Percentiles rank a stretch among this genome's conserved stretches.
These are phyloP conservation scores for Coccomyxa sp. DNA, from an alignment of 139 green algal genomes.

Conservation along the genomic window DNA sequence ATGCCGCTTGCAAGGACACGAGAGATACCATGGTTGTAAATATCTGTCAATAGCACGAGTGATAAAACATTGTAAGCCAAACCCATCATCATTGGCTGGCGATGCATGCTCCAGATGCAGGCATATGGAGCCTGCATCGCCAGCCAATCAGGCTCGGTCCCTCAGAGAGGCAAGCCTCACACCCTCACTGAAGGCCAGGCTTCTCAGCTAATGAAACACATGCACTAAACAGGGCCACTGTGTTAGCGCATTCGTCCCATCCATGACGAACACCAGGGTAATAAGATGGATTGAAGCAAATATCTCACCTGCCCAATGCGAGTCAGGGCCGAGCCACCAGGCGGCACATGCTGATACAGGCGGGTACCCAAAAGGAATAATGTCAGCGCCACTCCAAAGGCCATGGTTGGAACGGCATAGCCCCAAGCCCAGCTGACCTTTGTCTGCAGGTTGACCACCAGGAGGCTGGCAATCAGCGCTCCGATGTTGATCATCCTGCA, in stretches of 20 bases:
- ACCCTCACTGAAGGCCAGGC: neutral
- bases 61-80: no score
- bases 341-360: neutral
- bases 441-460: constrained; percentile 37
- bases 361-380: neutral
- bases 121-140: no score
- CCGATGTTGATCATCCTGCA: no score
- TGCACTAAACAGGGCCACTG: neutral
- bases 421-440: constrained; percentile 34
- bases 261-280: neutral
- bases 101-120: no score
- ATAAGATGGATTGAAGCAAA: neutral
- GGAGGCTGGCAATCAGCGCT: constrained; percentile 5
- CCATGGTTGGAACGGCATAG: constrained; percentile 25
- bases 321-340: neutral
- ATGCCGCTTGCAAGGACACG: no score
- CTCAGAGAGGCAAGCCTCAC: no score
- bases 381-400: neutral
- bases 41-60: no score
- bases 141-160: no score
- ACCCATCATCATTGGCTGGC: no score
- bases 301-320: neutral
- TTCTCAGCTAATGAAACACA: neutral
- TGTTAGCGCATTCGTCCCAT: neutral
- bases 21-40: no score